phyloP scores from a whole-genome alignment of 805 yeast genomes.

The Zygosaccharomyces pseudorouxii region DNA sequence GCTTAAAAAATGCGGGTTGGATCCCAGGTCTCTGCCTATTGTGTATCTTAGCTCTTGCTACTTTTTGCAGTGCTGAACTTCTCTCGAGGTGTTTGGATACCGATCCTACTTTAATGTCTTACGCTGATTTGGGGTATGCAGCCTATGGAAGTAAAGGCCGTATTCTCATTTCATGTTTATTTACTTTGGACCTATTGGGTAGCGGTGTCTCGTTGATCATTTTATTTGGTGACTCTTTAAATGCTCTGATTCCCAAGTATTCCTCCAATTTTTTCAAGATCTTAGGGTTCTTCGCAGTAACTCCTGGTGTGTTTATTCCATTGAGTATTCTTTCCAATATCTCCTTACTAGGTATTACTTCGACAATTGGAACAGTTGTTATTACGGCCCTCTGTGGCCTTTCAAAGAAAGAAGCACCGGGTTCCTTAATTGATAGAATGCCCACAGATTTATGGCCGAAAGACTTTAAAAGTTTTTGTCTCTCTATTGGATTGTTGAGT shows the following conservation, averaged over 20 bases:
- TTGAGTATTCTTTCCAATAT: slow-evolving; percentile 65
- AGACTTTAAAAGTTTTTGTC: slow-evolving; percentile 45
- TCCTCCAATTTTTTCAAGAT: slow-evolving; percentile 57
- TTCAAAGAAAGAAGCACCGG: slow-evolving; percentile 57
- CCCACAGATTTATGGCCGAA: slow-evolving; percentile 65
- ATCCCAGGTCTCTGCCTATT: slow-evolving; percentile 58
- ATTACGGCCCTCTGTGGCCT: slow-evolving; percentile 61
- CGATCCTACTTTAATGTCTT: slow-evolving; percentile 75
- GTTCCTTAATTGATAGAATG: slow-evolving; percentile 63
- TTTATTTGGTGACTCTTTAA: slow-evolving; percentile 78
- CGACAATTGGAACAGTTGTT: slow-evolving; percentile 61
- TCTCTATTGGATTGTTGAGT: slow-evolving; percentile 62
- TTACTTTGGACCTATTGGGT: slow-evolving; percentile 73
- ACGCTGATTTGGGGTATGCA: slow-evolving; percentile 85
- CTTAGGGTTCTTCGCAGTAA: slow-evolving; percentile 61
- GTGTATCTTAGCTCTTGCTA: slow-evolving; percentile 55
- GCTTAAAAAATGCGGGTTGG: slow-evolving; percentile 66
- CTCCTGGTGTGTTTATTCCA: slow-evolving; percentile 81
- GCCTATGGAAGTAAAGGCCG: slow-evolving; percentile 78
- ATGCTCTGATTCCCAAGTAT: slow-evolving; percentile 55
- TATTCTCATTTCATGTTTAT: slow-evolving; percentile 63
- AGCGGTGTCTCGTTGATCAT: slow-evolving; percentile 79
- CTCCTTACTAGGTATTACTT: slow-evolving; percentile 63
- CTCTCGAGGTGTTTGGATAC: slow-evolving; percentile 74
- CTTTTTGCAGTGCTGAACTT: slow-evolving; percentile 72